Percentiles rank a stretch among this genome's conserved stretches.
Evolutionary conservation across 306 rosid species (phyloP).

Genomic region (Prunus mume): DNA sequence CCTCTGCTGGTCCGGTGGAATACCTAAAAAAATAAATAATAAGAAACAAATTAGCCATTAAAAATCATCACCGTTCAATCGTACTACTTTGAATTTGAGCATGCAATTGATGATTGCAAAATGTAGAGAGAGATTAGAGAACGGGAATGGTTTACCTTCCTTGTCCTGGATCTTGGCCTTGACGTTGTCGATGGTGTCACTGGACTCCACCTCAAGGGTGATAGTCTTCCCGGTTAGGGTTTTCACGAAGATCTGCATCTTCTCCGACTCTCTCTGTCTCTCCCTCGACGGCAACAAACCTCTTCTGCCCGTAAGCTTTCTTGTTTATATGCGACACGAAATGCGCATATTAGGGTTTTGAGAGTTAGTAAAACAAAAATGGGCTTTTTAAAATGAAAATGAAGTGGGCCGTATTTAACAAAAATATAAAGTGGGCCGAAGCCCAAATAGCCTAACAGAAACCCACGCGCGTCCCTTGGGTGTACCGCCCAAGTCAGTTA

Average conservation of each 20-base stretch:
- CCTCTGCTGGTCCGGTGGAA: slow-evolving; percentile 98
- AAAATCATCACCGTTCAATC: not conserved
- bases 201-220: slow-evolving; percentile 98
- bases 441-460: not conserved
- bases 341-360: slow-evolving; percentile 14
- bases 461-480: not conserved
- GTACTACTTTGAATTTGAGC: not conserved
- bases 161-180: slow-evolving; percentile 95
- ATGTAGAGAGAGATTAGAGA: not conserved
- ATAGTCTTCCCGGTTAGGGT: slow-evolving; percentile 98
- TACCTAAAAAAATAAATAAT: slow-evolving; percentile 37
- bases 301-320: too few relatives aligned
- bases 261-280: not conserved
- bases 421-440: not conserved
- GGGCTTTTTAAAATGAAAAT: not conserved
- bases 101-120: not conserved
- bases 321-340: not conserved
- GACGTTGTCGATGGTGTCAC: slow-evolving; percentile 92
- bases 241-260: slow-evolving; percentile 98
- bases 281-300: slow-evolving; percentile 3
- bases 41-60: not conserved
- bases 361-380: not conserved
- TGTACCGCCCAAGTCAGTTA: not conserved
- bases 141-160: slow-evolving; percentile 48
- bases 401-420: not conserved